A percentile compares a stretch with the other conserved stretches of the same genome.
Evolutionary conservation across 2,329 filamentous ascomycete genomes (phyloP).

Genomic region (Epichloe festucae): DNA sequence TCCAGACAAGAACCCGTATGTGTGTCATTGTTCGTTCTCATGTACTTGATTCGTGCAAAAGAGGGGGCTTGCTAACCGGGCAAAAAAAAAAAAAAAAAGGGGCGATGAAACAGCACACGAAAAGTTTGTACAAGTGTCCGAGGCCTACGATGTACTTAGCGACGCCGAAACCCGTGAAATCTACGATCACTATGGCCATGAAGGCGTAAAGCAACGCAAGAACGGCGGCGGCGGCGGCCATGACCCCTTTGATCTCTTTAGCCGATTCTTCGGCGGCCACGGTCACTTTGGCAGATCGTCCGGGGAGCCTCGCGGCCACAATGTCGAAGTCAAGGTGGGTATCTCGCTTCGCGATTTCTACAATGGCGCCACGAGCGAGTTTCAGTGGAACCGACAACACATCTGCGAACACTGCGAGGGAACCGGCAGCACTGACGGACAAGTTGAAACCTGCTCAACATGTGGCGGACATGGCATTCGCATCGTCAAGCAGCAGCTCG

Average conservation of each 20-base stretch:
- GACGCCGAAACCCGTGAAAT: conserved; percentile 69
- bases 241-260: conserved; percentile 94
- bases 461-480: conserved; percentile 75
- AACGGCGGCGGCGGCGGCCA: conserved; percentile 52
- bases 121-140: conserved; percentile 87
- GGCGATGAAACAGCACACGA: conserved; percentile 67
- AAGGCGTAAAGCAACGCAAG: conserved; percentile 74
- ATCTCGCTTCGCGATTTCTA: conserved; percentile 86
- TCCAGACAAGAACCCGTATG: conserved; percentile 94
- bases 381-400: conserved; percentile 85
- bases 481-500: conserved; percentile 82
- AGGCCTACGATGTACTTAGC: conserved; percentile 87
- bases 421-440: conserved; percentile 67
- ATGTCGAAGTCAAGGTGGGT: conserved; percentile 74
- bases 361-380: conserved; percentile 73
- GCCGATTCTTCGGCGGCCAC: conserved; percentile 85
- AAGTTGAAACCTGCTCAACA: conserved; percentile 64
- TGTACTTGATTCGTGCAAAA: not conserved
- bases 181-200: conserved; percentile 90
- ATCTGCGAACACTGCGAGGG: conserved; percentile 90
- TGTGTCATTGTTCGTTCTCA: conserved; percentile 7
- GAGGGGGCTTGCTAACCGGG: not conserved
- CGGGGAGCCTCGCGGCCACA: conserved; percentile 65
- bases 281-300: conserved; percentile 67
- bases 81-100: conserved; percentile 28